Evolutionary conservation across 1,284 basidiomycete species (phyloP), one percentile per base, ranked within the genome.

Genomic region (Marasmius fiardii): DNA sequence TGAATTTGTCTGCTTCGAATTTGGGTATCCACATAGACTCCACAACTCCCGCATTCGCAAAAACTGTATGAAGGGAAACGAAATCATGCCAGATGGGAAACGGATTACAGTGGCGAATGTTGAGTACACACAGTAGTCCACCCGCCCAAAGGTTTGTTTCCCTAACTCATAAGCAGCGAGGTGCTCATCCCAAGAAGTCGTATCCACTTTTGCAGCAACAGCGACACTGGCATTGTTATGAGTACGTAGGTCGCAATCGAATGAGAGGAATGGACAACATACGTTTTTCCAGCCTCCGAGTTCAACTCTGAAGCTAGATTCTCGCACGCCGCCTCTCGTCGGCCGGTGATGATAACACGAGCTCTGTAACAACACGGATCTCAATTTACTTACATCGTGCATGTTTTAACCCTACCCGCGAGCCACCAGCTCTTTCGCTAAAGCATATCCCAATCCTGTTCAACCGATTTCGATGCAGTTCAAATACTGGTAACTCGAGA

Each of bases 11-110:
- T 4, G 28, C 28, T 31, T 31, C 28, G 48, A 64, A 64, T 12
- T 51, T 52, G 10, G 59, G 60, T 14, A 64, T 58, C 63, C 63
- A 64, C 12, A 56, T 59, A 21, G 28, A 56, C 14, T 62, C 62
- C 12, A 54, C 59, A 35, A 64, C 56, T 11, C 61, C 63, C 18
- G 63, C 63, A 43, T 64, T 64, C 14, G 63, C 63, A 33, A 64
- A 64, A 6, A 62, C 61, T 64, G 14, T 12, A 44, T 20, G 28
- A n/a, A 34, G 33, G 18, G 4, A 11, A 49, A 12, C 31, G n/a
- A n/a, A n/a, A n/a, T n/a, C n/a, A n/a, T n/a, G n/a, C n/a, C n/a
- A n/a, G n/a, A n/a, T 14, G 37, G 4, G 24, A 14, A 21, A 41
- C 16, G 23, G 28, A n/a, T 18, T 21, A 34, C 18, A 41, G 41